Base-by-base conservation (phyloP, 768 basidiomycete species). In the Suillus brevipes region DNA sequence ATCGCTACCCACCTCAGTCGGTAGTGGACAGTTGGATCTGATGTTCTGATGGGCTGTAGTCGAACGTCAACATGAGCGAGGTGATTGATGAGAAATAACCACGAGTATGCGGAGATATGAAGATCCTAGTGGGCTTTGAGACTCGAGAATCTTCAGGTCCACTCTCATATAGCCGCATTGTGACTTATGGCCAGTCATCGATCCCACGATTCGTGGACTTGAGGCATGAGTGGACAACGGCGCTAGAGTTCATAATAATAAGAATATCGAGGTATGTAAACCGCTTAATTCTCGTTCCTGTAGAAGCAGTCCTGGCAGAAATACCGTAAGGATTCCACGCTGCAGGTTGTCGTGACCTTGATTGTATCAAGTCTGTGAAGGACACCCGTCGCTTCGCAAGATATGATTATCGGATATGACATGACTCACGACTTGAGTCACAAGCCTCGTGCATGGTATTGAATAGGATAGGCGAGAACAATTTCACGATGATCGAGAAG, bases 391-490 rank as follows among this genome's bases (percentile, higher is more conserved):
- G 38, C 57, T 58, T 58, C 57, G 5, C 25, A 7, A 59, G 38
- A 40, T 59, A 40, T 42, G 57, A 58, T 53, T 53, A 53, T 53
- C 28, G 52, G 53, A 55, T 55, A 55, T 55, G 34, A 55, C 53
- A 50, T 25, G 49, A 47, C 47, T 47, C 47, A 40, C 38, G 20
- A 55, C 53, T 25, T 25, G 49, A 47, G n/a, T 47, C 47, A 40
- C 57, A 10, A 58, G 23, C 57, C 57, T 40, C 34, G n/a, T 38
- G 56, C 34, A 36, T 31, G 20, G 56, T 3, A 23, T 53, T 53
- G 57, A 58, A 58, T 23, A 16, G 16, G 23, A 58, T 58, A 59
- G 28, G 40, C 28, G 25, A 59, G 18, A 12, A 18, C 23, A 3
- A 25, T 58, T 58, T 58, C 57, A 40, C 57, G 16, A 59, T 59